Conservation (phyloP, 257 asterid genomes). For the Salvia rosmarinus region DNA sequence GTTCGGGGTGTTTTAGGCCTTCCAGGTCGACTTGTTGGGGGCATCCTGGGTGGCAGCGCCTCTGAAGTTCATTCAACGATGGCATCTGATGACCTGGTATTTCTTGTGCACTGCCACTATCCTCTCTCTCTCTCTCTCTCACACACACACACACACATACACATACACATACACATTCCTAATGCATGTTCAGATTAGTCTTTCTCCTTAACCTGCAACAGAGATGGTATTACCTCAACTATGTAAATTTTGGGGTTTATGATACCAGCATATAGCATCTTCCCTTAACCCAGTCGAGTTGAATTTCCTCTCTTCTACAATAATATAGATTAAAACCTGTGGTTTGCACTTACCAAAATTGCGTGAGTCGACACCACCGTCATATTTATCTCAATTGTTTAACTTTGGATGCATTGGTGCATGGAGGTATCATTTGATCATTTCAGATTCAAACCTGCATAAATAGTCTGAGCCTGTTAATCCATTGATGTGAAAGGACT, state of each 20-base stretch:
- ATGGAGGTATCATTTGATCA: too few relatives aligned
- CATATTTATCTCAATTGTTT: too few relatives aligned
- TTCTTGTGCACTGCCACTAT: not conserved
- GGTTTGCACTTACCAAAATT: too few relatives aligned
- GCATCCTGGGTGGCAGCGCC: conserved; percentile 72
- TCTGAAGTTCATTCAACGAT: conserved; percentile 50
- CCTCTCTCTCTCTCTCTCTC: conserved; percentile 13
- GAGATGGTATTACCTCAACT: not conserved
- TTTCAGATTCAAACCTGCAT: not conserved
- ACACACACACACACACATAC: not conserved
- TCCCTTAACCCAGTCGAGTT: not conserved
- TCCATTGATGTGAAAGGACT: not conserved
- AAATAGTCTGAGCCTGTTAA: not conserved
- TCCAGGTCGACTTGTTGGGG: conserved; percentile 96
- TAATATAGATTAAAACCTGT: too few relatives aligned
- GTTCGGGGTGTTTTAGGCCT: conserved; percentile 94
- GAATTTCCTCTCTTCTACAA: not conserved
- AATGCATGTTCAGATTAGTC: conserved; percentile 17
- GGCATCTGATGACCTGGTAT: conserved; percentile 84
- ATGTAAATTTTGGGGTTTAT: not conserved
- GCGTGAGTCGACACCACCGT: too few relatives aligned
- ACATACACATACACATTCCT: too few relatives aligned
- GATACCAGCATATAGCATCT: not conserved
- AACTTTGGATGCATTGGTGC: too few relatives aligned
- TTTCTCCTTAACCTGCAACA: not conserved